phyloP scores from a whole-genome alignment of 2,329 filamentous ascomycete species.

The Cladorrhinum sp. region DNA sequence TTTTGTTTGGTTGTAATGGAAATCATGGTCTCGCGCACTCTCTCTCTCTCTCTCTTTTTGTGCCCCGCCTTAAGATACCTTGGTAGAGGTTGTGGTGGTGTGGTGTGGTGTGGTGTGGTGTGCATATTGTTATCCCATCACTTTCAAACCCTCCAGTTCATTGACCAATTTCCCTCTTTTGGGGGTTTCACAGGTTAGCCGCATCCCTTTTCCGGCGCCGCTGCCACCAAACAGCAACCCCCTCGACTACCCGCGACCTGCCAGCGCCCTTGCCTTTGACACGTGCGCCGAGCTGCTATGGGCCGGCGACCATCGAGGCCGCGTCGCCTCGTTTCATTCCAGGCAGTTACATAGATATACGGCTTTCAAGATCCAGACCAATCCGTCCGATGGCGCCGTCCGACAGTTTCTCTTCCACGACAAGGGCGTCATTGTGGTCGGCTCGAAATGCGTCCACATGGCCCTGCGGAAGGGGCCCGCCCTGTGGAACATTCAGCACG shows the following conservation, averaged over 20 bases:
- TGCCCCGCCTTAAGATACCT: neutral
- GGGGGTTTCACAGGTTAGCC: slow-evolving; percentile 64
- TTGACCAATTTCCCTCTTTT: neutral
- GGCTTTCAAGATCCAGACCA: slow-evolving; percentile 75
- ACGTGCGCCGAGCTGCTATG: slow-evolving; percentile 85
- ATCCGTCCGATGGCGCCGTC: slow-evolving; percentile 68
- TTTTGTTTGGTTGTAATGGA: neutral
- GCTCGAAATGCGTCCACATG: slow-evolving; percentile 81
- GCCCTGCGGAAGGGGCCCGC: slow-evolving; percentile 76
- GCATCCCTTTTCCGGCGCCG: slow-evolving; percentile 76
- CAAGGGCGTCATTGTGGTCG: slow-evolving; percentile 82
- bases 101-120: too few relatives aligned
- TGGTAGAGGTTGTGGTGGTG: too few relatives aligned
- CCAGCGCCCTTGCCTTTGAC: slow-evolving; percentile 81
- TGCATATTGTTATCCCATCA: too few relatives aligned
- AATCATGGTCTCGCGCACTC: neutral
- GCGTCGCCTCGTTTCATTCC: slow-evolving; percentile 84
- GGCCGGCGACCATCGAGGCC: slow-evolving; percentile 80
- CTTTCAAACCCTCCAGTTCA: slow-evolving; percentile 8
- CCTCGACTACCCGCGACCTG: neutral
- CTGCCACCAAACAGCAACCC: neutral
- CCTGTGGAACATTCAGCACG: slow-evolving; percentile 81
- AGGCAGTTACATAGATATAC: slow-evolving; percentile 85
- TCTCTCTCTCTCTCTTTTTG: neutral
- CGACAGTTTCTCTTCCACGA: slow-evolving; percentile 90